phyloP scores from a whole-genome alignment of 23 red algal species.

The Gracilariopsis chorda region DNA sequence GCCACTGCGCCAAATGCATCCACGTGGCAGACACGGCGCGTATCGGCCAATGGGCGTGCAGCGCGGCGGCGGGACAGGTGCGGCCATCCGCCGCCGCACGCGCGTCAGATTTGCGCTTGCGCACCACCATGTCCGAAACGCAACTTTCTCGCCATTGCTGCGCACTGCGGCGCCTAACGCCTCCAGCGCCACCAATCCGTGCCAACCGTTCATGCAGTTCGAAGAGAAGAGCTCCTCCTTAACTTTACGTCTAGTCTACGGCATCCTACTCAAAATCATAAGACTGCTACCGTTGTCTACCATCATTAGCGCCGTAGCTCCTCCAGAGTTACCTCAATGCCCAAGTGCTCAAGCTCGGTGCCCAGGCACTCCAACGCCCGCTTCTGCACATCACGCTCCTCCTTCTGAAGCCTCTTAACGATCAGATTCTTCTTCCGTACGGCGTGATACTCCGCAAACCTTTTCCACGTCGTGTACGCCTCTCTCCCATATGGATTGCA shows the following conservation, averaged over 20 bases:
- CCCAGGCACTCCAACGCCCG: not conserved
- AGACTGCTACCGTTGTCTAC: no score
- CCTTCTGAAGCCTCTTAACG: not conserved
- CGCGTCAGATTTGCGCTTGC: no score
- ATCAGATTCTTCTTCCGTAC: not conserved
- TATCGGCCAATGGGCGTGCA: not conserved
- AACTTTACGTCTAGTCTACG: no score
- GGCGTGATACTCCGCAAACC: not conserved
- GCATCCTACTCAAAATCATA: no score
- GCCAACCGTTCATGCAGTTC: no score
- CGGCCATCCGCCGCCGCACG: not conserved
- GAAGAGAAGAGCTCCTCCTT: no score
- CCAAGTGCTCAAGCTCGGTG: not conserved
- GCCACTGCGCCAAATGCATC: not conserved
- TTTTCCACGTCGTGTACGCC: not conserved
- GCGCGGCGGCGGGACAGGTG: not conserved
- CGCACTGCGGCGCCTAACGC: not conserved
- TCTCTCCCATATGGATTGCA: not conserved
- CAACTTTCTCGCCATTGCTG: no score
- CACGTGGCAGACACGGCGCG: not conserved
- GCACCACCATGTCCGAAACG: no score
- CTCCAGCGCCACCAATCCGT: not conserved
- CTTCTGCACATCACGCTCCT: not conserved
- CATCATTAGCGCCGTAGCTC: no score
- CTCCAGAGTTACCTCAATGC: not conserved